Conservation (phyloP, 1,284 basidiomycete species). For the Mycena sp. region DNA sequence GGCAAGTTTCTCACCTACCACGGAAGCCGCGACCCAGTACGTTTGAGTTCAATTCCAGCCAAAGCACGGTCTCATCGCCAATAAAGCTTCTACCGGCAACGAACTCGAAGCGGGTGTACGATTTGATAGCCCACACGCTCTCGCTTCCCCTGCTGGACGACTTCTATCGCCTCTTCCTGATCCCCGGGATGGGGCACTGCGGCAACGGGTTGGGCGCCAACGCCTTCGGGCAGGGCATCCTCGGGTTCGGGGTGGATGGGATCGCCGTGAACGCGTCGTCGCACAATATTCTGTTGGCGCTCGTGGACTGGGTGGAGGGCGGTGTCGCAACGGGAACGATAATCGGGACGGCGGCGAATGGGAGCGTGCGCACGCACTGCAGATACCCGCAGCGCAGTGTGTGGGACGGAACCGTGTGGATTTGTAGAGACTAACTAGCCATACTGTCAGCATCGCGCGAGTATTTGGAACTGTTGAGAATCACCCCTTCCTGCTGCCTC, state of each 20-base stretch:
- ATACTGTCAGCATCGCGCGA: too few species aligned
- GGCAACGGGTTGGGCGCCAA: neutral
- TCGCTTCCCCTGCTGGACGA: conserved; percentile 14
- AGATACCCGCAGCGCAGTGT: conserved; percentile 20
- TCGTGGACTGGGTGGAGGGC: conserved; percentile 52
- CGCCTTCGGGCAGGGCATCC: neutral
- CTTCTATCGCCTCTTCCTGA: conserved; percentile 30
- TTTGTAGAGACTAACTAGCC: neutral
- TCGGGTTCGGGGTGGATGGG: neutral
- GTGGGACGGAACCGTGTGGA: neutral
- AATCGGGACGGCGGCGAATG: conserved; percentile 32
- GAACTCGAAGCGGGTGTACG: conserved; percentile 26
- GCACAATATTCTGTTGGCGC: conserved; percentile 47
- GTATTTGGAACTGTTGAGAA: too few species aligned
- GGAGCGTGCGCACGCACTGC: conserved; percentile 7
- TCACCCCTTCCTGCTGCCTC: too few species aligned
- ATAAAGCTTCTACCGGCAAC: neutral
- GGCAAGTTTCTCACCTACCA: conserved; percentile 31
- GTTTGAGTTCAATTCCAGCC: neutral
- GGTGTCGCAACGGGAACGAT: conserved; percentile 45
- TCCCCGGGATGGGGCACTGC: conserved; percentile 26
- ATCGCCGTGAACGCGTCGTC: neutral
- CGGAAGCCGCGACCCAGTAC: conserved; percentile 23
- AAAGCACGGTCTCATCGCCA: neutral
- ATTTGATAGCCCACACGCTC: conserved; percentile 18